Percentiles rank a stretch among this genome's conserved stretches.
These are phyloP conservation scores for Calonectria hawksworthii DNA, from an alignment of 2,329 filamentous ascomycete species.

Conservation along the genomic window DNA sequence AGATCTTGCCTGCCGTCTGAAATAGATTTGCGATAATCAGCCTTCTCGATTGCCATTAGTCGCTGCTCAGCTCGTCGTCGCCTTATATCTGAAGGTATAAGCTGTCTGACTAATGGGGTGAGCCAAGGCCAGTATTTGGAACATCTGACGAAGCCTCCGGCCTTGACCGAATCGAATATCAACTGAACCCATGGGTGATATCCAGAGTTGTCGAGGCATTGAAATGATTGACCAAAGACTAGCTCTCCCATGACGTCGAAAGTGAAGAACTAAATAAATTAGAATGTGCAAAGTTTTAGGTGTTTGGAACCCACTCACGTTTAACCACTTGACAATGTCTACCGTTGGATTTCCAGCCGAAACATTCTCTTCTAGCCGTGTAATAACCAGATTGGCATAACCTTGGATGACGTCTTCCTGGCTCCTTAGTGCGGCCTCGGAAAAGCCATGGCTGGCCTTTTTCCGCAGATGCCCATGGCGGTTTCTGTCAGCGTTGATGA, in stretches of 20 bases:
- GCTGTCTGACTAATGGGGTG: not conserved
- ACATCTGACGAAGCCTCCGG: not conserved
- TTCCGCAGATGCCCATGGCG: not conserved
- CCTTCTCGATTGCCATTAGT: not conserved
- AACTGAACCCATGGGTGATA: not conserved
- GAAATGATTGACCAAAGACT: not conserved
- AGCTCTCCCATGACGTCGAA: not conserved
- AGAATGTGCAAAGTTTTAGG: not conserved
- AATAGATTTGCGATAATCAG: not conserved
- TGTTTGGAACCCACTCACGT: not conserved
- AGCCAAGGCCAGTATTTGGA: not conserved
- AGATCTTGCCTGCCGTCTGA: not conserved
- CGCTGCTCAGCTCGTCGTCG: not conserved
- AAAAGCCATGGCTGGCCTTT: not conserved
- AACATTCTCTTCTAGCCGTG: not conserved
- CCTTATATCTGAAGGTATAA: not conserved
- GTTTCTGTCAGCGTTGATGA: not conserved
- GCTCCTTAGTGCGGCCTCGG: not conserved
- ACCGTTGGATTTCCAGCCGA: not conserved
- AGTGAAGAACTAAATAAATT: not conserved
- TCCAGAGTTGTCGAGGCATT: not conserved
- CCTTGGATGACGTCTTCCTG: not conserved
- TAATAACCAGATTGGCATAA: not conserved
- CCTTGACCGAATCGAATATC: not conserved
- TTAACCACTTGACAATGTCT: not conserved